Percentiles rank a stretch among this genome's conserved stretches.
These are phyloP conservation scores for Lycium ferocissimum DNA, from an alignment of 257 asterid genomes.

Conservation along the genomic window DNA sequence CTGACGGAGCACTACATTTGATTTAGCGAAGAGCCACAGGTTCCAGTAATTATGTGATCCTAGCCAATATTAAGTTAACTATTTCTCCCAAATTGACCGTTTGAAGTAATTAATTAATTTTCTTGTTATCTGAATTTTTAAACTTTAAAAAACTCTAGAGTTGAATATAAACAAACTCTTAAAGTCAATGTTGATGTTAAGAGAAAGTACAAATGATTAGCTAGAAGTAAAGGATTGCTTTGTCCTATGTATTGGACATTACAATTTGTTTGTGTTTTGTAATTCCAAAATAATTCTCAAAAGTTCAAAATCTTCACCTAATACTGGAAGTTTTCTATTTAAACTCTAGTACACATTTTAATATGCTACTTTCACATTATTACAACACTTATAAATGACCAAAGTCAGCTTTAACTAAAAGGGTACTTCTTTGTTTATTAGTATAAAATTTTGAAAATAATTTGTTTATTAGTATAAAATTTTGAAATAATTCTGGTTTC, in stretches of 20 bases:
- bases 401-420: conserved; percentile 16
- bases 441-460: background rate
- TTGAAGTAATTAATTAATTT: conserved; percentile 21
- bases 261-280: conserved; percentile 1
- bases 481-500: background rate
- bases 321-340: conserved; percentile 33
- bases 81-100: conserved; percentile 25
- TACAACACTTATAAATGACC: background rate
- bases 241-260: conserved; percentile 35
- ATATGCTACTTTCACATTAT: background rate
- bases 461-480: background rate
- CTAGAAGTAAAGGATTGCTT: conserved; percentile 35
- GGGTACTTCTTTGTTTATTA: conserved; percentile 10
- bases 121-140: background rate
- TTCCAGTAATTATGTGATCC: conserved; percentile 3
- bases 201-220: conserved; percentile 31
- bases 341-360: conserved; percentile 24
- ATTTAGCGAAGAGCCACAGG: conserved; percentile 20
- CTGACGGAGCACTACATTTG: background rate
- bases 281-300: conserved; percentile 24
- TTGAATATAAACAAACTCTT: background rate
- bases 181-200: conserved; percentile 38
- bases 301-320: conserved; percentile 37
- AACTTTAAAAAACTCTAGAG: background rate
- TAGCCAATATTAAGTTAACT: background rate